Evolutionary conservation across 768 basidiomycete species (phyloP).

Genomic region (Austroboletus eburneus): DNA sequence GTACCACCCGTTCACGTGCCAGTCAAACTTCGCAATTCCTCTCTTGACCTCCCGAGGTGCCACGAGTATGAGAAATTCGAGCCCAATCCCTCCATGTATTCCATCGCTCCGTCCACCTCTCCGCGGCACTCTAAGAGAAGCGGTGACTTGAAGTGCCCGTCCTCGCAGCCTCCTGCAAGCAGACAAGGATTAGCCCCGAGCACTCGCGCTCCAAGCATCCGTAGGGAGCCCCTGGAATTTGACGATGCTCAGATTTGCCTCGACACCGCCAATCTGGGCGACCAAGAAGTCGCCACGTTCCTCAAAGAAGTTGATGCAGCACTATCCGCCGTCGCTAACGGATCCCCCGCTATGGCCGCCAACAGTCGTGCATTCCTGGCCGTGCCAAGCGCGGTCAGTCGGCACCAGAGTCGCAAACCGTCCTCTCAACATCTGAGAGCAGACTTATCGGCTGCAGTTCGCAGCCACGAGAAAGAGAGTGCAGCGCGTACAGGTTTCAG

Average conservation of each 20-base stretch:
- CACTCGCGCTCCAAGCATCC: slow-evolving; percentile 26
- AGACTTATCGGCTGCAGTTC: slow-evolving; percentile 26
- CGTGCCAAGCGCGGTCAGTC: slow-evolving; percentile 24
- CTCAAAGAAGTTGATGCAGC: slow-evolving; percentile 31
- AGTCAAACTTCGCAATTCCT: slow-evolving; percentile 27
- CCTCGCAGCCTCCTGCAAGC: slow-evolving; percentile 25
- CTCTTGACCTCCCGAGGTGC: slow-evolving; percentile 27
- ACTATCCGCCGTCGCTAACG: slow-evolving; percentile 20
- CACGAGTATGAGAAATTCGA: slow-evolving; percentile 24
- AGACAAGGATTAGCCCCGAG: slow-evolving; percentile 21
- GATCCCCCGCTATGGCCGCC: slow-evolving; percentile 27
- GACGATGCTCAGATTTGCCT: slow-evolving; percentile 30
- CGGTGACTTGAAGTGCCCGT: slow-evolving; percentile 19
- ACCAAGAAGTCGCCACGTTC: slow-evolving; percentile 30
- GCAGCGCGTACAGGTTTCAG: slow-evolving; percentile 26
- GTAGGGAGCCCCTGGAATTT: slow-evolving; percentile 27
- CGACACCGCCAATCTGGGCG: slow-evolving; percentile 27
- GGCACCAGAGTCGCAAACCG: slow-evolving; percentile 27
- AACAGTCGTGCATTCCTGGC: slow-evolving; percentile 30
- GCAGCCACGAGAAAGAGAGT: slow-evolving; percentile 24
- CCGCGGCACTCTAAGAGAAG: slow-evolving; percentile 19
- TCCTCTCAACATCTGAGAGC: slow-evolving; percentile 30
- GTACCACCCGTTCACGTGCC: slow-evolving; percentile 30
- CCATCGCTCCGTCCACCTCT: slow-evolving; percentile 28
- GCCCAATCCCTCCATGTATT: slow-evolving; percentile 28